Percentiles rank a stretch among this genome's conserved stretches.
Evolutionary conservation across 2,329 filamentous ascomycete species (phyloP).

Genomic region (Aspergillus oerlinghausenensis): DNA sequence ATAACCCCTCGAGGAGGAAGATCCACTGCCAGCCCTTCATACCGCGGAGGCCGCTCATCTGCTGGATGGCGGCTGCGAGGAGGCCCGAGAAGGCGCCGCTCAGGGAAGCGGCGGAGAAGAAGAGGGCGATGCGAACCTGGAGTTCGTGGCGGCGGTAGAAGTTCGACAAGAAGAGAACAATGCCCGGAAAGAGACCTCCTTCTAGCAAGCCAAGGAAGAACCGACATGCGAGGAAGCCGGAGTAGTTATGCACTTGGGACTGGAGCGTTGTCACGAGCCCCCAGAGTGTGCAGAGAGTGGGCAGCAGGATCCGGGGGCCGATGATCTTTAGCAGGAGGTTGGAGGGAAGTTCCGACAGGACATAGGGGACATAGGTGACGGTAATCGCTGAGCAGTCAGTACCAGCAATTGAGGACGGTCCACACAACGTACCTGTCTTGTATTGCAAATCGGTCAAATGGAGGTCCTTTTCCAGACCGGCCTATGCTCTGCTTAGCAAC

Average conservation of each 20-base stretch:
- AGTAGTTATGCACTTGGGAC: constrained; percentile 10
- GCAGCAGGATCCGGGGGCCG: constrained; percentile 28
- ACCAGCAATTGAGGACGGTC: not conserved
- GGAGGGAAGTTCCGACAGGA: constrained; percentile 13
- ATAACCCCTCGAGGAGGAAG: constrained; percentile 43
- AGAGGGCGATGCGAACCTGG: constrained; percentile 24
- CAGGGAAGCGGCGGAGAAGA: constrained; percentile 25
- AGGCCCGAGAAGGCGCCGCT: constrained; percentile 46
- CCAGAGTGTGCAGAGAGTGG: constrained; percentile 35
- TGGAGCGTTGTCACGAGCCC: constrained; percentile 37
- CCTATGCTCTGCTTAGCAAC: not conserved
- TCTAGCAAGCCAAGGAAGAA: constrained; percentile 59
- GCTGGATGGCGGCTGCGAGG: constrained; percentile 45
- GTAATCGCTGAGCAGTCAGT: constrained; percentile 9
- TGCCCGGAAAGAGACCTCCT: constrained; percentile 52
- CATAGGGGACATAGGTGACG: constrained; percentile 14
- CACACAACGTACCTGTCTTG: constrained; percentile 3
- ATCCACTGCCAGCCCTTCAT: constrained; percentile 30
- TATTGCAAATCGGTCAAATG: constrained; percentile 10
- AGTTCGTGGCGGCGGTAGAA: constrained; percentile 29
- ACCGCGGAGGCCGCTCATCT: constrained; percentile 39
- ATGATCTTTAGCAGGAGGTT: constrained; percentile 14
- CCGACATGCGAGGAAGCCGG: constrained; percentile 45
- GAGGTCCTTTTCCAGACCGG: constrained; percentile 11
- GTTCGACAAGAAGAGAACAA: constrained; percentile 15